A percentile compares a stretch with the other conserved stretches of the same genome.
phyloP scores from a whole-genome alignment of 1,284 basidiomycete genomes.

The Moniliophthora roreri region DNA sequence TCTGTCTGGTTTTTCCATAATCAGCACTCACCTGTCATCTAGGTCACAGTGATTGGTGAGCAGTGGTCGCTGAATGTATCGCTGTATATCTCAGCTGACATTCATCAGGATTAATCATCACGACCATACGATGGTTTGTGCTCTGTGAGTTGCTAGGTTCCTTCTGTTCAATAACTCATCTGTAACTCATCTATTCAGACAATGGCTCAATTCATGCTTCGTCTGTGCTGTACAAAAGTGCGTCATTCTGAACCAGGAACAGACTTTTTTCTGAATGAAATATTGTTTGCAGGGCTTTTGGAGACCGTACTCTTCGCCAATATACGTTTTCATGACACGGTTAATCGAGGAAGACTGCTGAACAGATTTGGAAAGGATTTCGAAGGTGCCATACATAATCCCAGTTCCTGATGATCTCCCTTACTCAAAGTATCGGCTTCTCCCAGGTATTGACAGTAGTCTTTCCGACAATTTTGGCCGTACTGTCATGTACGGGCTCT shows the following conservation, averaged over 20 bases:
- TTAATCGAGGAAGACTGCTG: constrained; percentile 81
- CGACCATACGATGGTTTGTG: constrained; percentile 67
- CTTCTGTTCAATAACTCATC: too few species aligned
- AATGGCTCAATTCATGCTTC: constrained; percentile 71
- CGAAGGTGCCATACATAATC: constrained; percentile 54
- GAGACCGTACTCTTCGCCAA: constrained; percentile 88
- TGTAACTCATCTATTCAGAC: constrained; percentile 37
- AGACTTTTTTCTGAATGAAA: neutral
- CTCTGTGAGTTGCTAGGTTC: constrained; percentile 45
- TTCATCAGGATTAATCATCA: constrained; percentile 55
- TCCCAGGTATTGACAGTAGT: constrained; percentile 78
- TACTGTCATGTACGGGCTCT: constrained; percentile 62
- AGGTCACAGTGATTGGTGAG: constrained; percentile 44
- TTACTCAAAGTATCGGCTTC: too few species aligned
- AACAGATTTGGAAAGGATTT: constrained; percentile 96
- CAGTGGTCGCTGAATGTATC: neutral
- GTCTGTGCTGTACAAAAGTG: constrained; percentile 68
- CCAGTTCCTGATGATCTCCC: neutral
- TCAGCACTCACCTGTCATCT: neutral
- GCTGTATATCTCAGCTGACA: neutral
- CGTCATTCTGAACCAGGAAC: constrained; percentile 25
- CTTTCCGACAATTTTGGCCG: constrained; percentile 87
- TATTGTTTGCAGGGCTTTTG: constrained; percentile 53
- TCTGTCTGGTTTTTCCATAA: neutral
- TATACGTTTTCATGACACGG: constrained; percentile 92